Evolutionary conservation across 768 basidiomycete species (phyloP), one percentile per base, ranked within the genome.

Genomic region (Rhizopogon vinicolor): DNA sequence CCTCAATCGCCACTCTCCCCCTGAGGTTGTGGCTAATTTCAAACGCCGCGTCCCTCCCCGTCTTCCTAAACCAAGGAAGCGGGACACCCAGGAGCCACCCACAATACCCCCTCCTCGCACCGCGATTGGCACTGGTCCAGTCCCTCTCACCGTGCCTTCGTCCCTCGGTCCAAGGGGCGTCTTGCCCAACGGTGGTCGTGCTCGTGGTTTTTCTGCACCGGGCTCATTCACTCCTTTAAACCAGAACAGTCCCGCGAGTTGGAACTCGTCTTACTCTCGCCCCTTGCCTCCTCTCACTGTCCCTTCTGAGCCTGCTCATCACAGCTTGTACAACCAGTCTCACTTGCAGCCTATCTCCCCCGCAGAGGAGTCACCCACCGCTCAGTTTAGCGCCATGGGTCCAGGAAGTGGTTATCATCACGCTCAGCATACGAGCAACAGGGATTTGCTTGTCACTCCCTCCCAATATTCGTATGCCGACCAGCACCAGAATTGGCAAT

Each of bases 11-110:
- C 87, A 91, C 69, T 97, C 93, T 1, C 86, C 91, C 2, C 82
- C 90, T 53, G 93, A 92, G 59, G 88, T 94, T 52, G 90, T 96
- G 51, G 87, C 93, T 54, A 92, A 91, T 71, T 96, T 95, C 77
- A 96, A 96, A 73, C 90, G 93, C 58, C 89, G 93, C 62, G 93
- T 97, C 5, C 93, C 93, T 16, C 93, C 93, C 31, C 92, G 93
- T 65, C 82, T 92, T 12, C 91, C 91, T 37, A 93, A 93, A 65
- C 88, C 89, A 10, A 75, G 89, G 62, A 93, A 93, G 69, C 87
- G 89, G 60, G 87, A 92, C 58, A 68, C 77, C 3, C 75, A 86
- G 58, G 85, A 89, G 55, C 71, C 81, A n/a, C 78, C 83, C n/a
- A 68, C 79, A 14, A 84, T 89, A 18, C 85, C 87, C 10, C 87